These are phyloP conservation scores for Lophiostoma macrostomum DNA, from an alignment of 495 filamentous ascomycete species.

Conservation along the genomic window DNA sequence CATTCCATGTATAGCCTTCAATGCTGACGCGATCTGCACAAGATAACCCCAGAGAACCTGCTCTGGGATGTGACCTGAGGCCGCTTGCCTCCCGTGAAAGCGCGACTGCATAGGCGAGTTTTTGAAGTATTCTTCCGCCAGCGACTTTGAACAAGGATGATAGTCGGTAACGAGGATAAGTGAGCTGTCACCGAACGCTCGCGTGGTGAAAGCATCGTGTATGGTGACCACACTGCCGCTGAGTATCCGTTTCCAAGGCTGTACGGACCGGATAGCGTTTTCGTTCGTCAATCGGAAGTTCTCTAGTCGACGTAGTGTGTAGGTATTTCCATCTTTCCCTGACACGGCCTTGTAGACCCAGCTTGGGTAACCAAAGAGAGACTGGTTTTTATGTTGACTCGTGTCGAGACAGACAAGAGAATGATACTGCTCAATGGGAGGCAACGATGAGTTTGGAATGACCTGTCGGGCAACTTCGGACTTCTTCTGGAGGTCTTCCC, in stretches of 20 bases:
- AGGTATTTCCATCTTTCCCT: constrained; percentile 77
- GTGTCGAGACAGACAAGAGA: constrained; percentile 88
- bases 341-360: constrained; percentile 97
- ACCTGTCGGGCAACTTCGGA: constrained; percentile 78
- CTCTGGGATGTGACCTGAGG: constrained; percentile 60
- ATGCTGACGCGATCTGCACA: constrained; percentile 82
- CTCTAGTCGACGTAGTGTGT: constrained; percentile 82
- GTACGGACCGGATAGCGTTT: constrained; percentile 76
- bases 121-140: constrained; percentile 78
- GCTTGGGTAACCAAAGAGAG: constrained; percentile 77
- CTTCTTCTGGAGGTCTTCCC: constrained; percentile 88
- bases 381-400: constrained; percentile 68
- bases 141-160: constrained; percentile 83
- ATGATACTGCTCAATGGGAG: constrained; percentile 81
- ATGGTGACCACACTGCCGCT: constrained; percentile 81
- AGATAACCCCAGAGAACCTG: constrained; percentile 86
- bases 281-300: constrained; percentile 85
- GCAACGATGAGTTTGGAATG: constrained; percentile 74
- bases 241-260: constrained; percentile 85
- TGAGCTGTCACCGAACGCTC: constrained; percentile 90
- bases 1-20: constrained; percentile 78
- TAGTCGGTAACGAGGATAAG: constrained; percentile 93
- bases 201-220: constrained; percentile 89
- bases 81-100: constrained; percentile 48
- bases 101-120: constrained; percentile 45